A percentile compares a stretch with the other conserved stretches of the same genome.
These are phyloP conservation scores for Gaeumannomyces sp. DNA, from an alignment of 2,329 filamentous ascomycete species.

Conservation along the genomic window DNA sequence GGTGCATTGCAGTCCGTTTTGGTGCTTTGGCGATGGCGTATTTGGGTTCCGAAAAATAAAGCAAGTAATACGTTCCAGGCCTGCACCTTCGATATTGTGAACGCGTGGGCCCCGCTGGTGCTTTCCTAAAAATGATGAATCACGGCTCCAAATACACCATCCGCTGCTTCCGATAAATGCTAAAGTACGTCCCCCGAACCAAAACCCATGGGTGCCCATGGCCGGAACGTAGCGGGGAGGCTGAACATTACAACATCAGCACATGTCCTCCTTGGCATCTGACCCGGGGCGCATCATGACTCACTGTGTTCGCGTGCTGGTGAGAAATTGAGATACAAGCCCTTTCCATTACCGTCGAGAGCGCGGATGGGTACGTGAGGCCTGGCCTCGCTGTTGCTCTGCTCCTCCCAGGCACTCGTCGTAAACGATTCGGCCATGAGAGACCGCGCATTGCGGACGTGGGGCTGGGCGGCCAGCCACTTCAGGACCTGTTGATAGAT, in stretches of 20 bases:
- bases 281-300: constrained; percentile 12
- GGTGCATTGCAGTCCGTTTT: too few relatives aligned
- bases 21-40: not conserved
- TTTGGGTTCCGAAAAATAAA: not conserved
- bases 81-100: not conserved
- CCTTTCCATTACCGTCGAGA: constrained; percentile 31
- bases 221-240: constrained; percentile 49
- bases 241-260: constrained; percentile 18
- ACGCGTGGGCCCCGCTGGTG: not conserved
- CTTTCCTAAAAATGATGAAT: not conserved
- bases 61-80: not conserved
- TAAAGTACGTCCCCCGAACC: constrained; percentile 47
- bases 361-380: constrained; percentile 29
- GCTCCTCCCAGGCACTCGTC: constrained; percentile 51
- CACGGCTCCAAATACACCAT: too few relatives aligned
- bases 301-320: constrained; percentile 44
- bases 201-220: constrained; percentile 46
- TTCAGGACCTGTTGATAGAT: constrained; percentile 54
- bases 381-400: constrained; percentile 36
- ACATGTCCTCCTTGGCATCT: not conserved
- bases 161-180: constrained; percentile 32
- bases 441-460: constrained; percentile 43
- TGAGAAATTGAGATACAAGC: constrained; percentile 51
- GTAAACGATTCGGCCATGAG: constrained; percentile 50
- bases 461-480: constrained; percentile 49